phyloP scores from a whole-genome alignment of 2,329 filamentous ascomycete species.

The Aaosphaeria pasadenensis region DNA sequence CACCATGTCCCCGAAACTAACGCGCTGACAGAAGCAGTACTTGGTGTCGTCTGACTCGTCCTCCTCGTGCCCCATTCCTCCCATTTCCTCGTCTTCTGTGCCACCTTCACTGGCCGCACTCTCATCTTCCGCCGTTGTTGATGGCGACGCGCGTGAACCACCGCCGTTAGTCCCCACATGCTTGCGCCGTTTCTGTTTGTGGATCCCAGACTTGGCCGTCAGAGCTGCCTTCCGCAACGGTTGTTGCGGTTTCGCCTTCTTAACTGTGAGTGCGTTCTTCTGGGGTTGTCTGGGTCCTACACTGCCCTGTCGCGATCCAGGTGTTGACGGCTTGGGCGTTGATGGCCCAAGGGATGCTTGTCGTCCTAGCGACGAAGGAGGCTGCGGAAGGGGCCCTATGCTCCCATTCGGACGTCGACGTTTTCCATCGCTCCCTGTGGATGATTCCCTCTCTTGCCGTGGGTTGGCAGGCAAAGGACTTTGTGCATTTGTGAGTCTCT shows the following conservation, averaged over 20 bases:
- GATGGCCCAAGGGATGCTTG: conserved; percentile 62
- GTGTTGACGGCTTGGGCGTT: conserved; percentile 60
- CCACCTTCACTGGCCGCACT: conserved; percentile 48
- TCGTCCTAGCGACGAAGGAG: conserved; percentile 54
- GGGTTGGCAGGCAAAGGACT: conserved; percentile 28
- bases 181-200: conserved; percentile 36
- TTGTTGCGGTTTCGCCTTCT: conserved; percentile 56
- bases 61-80: conserved; percentile 34
- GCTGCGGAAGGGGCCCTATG: conserved; percentile 51
- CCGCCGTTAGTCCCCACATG: conserved; percentile 4
- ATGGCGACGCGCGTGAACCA: conserved; percentile 38
- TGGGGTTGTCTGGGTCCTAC: conserved; percentile 49
- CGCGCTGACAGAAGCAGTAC: conserved; percentile 80
- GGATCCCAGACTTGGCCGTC: conserved; percentile 32
- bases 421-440: conserved; percentile 55
- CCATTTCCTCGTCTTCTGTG: conserved; percentile 50
- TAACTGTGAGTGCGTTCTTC: conserved; percentile 49
- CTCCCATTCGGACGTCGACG: conserved; percentile 56
- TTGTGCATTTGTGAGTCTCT: conserved; percentile 33
- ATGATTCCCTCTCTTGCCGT: conserved; percentile 51
- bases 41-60: conserved; percentile 73
- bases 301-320: conserved; percentile 56
- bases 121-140: conserved; percentile 50
- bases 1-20: conserved; percentile 85
- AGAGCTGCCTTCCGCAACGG: conserved; percentile 35